Base-by-base conservation (phyloP, 768 basidiomycete genomes). In the Neoboletus magnificus region DNA sequence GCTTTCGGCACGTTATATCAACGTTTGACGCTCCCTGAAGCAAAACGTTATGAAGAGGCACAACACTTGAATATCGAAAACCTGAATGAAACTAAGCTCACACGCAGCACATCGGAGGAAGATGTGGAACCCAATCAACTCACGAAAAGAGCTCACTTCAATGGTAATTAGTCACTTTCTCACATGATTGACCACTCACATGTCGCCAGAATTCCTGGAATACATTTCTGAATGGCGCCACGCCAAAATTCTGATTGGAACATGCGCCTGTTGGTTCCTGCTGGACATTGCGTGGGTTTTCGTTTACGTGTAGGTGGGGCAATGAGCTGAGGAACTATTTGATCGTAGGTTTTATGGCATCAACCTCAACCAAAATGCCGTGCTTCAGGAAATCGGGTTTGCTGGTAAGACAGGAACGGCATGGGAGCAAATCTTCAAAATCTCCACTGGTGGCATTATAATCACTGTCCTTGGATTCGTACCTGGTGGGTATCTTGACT, bases 221-320 rank as follows among this genome's bases (percentile, higher is more conserved):
- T 91, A 92, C 71, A 87, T 91, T 66, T 81, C 81, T 6, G 80
- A 89, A 65, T 89, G 86, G 87, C 74, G 81, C 7, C 86, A 91
- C 52, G 73, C 77, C 4, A 87, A 85, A 63, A 67, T 84, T 22
- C 73, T 92, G 13, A 73, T 91, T 43, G 89, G 84, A 12, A 91
- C 89, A 0, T 80, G 79, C 53, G 30, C 67, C 41, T 85, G 82
- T 59, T 91, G 90, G 90, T 89, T 91, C 74, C 65, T 91, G 23
- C 77, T 90, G 33, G 89, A 90, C 60, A 78, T 90, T 32, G 84
- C 87, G 80, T 86, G 62, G 54, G 55, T 54, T 13, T 50, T 48
- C 36, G 0, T 46, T 52, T 25, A 25, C 2, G 2, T 40, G 18
- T 9, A 20, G 13, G 18, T n/a, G 4, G n/a, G 20, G 16, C 9